Percentiles rank a stretch among this genome's conserved stretches.
These are phyloP conservation scores for Ophiostoma quercus DNA, from an alignment of 2,329 filamentous ascomycete genomes.

Conservation along the genomic window DNA sequence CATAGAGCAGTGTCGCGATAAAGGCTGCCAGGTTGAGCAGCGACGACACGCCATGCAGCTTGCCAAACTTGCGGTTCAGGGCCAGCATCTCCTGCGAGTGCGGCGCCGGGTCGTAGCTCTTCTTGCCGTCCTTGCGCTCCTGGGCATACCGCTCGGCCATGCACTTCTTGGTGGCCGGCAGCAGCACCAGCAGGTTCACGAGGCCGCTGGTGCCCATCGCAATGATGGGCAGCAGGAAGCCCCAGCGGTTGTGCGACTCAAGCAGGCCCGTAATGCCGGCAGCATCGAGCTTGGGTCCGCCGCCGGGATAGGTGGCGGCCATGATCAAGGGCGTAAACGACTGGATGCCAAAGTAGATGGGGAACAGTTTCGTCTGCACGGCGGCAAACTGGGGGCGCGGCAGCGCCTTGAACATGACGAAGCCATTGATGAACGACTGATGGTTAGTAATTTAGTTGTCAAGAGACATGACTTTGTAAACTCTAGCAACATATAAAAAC, in stretches of 20 bases:
- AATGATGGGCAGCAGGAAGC: conserved; percentile 62
- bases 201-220: conserved; percentile 66
- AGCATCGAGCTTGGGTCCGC: conserved; percentile 35
- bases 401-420: conserved; percentile 70
- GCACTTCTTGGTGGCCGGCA: conserved; percentile 67
- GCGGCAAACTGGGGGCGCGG: conserved; percentile 74
- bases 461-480: no score
- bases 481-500: no score
- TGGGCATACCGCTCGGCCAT: conserved; percentile 75
- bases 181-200: conserved; percentile 64
- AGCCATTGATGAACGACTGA: conserved; percentile 65
- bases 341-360: conserved; percentile 83
- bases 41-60: conserved; percentile 75
- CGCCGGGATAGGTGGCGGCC: conserved; percentile 73
- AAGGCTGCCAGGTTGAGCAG: conserved; percentile 71
- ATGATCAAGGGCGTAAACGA: conserved; percentile 66
- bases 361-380: conserved; percentile 77
- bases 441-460: not conserved
- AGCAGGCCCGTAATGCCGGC: conserved; percentile 52
- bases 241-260: conserved; percentile 55
- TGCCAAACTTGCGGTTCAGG: conserved; percentile 72
- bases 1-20: conserved; percentile 68
- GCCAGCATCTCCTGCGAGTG: conserved; percentile 79
- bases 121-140: conserved; percentile 86
- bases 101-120: conserved; percentile 70